A percentile compares a stretch with the other conserved stretches of the same genome.
Evolutionary conservation across 306 rosid species (phyloP).

Genomic region (Corylus americana): DNA sequence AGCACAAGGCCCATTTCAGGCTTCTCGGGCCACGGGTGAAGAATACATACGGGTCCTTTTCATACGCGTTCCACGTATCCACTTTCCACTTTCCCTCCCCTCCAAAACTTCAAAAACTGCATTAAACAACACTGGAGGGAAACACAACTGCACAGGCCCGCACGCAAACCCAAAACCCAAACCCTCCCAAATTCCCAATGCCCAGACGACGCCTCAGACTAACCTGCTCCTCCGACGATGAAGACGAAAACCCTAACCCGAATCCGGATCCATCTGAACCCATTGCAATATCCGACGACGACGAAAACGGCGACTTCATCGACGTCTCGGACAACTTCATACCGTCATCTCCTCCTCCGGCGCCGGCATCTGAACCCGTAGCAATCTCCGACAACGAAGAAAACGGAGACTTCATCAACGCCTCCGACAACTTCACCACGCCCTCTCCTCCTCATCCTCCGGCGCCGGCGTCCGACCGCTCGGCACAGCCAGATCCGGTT

Average conservation of each 20-base stretch:
- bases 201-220: constrained; percentile 62
- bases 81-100: not conserved
- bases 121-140: not conserved
- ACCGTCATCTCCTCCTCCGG: constrained; percentile 42
- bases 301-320: constrained; percentile 49
- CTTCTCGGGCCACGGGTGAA: not conserved
- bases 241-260: constrained; percentile 30
- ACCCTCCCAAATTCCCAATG: constrained; percentile 29
- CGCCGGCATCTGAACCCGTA: constrained; percentile 25
- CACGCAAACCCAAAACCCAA: not conserved
- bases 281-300: constrained; percentile 52
- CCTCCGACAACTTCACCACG: constrained; percentile 53
- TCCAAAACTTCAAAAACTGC: not conserved
- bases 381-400: constrained; percentile 47
- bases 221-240: constrained; percentile 53
- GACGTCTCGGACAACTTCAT: constrained; percentile 61
- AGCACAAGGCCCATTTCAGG: not conserved
- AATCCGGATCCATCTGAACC: constrained; percentile 14
- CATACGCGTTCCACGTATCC: not conserved
- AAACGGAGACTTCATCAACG: constrained; percentile 61
- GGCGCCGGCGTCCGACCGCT: constrained; percentile 9
- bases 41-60: no score
- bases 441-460: constrained; percentile 38
- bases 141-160: not conserved
- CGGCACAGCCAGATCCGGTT: constrained; percentile 5